Percentiles rank a stretch among this genome's conserved stretches.
These are phyloP conservation scores for Candida nitratophila DNA, from an alignment of 805 yeast genomes.

Conservation along the genomic window DNA sequence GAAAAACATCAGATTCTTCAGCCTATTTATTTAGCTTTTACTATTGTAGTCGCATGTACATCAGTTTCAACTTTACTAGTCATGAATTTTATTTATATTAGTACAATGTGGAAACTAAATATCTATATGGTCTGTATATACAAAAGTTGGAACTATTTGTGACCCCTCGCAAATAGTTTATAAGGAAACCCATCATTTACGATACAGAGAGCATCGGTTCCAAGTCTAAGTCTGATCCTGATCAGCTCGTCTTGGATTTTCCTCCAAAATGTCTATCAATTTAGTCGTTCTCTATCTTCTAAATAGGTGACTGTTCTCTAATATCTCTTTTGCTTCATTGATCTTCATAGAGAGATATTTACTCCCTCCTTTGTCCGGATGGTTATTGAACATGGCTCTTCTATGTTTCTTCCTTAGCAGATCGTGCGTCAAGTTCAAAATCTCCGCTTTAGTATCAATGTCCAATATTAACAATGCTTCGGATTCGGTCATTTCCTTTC, in stretches of 20 bases:
- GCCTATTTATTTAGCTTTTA: too few species aligned
- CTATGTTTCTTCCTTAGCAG: conserved; percentile 67
- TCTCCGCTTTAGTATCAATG: conserved; percentile 44
- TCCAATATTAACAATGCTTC: conserved; percentile 65
- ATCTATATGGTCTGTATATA: too few species aligned
- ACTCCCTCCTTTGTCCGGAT: conserved; percentile 88
- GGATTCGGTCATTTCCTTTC: conserved; percentile 54
- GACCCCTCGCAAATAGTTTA: too few species aligned
- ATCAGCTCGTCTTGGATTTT: too few species aligned
- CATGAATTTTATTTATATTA: too few species aligned
- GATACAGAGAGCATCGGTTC: too few species aligned
- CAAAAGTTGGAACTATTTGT: background rate
- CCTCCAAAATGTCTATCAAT: background rate
- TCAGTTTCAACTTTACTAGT: too few species aligned
- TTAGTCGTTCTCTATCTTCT: conserved; percentile 11
- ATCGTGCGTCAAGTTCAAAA: conserved; percentile 38
- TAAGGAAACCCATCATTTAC: too few species aligned
- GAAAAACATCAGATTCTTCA: too few species aligned
- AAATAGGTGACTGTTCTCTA: conserved; percentile 54
- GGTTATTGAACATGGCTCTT: conserved; percentile 70
- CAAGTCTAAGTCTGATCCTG: too few species aligned
- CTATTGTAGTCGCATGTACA: too few species aligned
- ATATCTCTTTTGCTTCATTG: conserved; percentile 76
- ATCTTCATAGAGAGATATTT: conserved; percentile 77
- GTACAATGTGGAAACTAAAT: too few species aligned